Evolutionary conservation across 73 alveolate genomes (phyloP), one percentile per base, ranked within the genome.

Genomic region (Paramecium octaurelia): DNA sequence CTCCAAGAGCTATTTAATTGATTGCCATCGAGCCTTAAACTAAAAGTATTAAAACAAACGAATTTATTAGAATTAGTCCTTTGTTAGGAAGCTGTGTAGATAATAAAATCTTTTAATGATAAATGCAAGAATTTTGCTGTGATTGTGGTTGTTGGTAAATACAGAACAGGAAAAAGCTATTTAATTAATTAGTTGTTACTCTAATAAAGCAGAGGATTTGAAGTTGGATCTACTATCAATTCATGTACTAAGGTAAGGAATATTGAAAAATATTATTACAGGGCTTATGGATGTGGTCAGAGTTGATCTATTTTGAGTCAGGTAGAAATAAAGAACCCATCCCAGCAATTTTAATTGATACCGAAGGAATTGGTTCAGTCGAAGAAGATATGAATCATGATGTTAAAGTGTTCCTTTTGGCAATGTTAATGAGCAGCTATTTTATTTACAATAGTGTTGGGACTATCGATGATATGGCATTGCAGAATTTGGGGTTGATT

Each of bases 301-400:
- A 76, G 23, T 43, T 76, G 36, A 42, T 76, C 0, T 88, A 42
- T 70, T 70, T 70, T 70, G 86, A 70, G 54, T 70, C 86, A 23
- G 46, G 54, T 29, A 70, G 38, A 34, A 70, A 34, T 76, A 76
- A 18, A 18, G 89, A 76, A 24, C 23, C 64, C 2, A 76, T 40
- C 7, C 89, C 89, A 38, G 70, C 48, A 16, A 34, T 76, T 34
- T 27, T 97, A 21, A 94, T 97, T 88, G 99, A 98, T 85, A 98
- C 99, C 14, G 99, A 98, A 95, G 99, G 99, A 14, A 92, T 96
- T 12, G 98, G 99, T 11, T 98, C 98, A 42, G 94, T 97, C 57
- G 92, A 95, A 80, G 99, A 97, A 87, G 98, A 97, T 86, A 90
- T 90, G 90, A 97, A 97, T 92, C 99, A 97, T 93, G 99, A 97